These are phyloP conservation scores for Chimonanthus praecox DNA, from an alignment of 164 flowering plant genomes.

Conservation along the genomic window DNA sequence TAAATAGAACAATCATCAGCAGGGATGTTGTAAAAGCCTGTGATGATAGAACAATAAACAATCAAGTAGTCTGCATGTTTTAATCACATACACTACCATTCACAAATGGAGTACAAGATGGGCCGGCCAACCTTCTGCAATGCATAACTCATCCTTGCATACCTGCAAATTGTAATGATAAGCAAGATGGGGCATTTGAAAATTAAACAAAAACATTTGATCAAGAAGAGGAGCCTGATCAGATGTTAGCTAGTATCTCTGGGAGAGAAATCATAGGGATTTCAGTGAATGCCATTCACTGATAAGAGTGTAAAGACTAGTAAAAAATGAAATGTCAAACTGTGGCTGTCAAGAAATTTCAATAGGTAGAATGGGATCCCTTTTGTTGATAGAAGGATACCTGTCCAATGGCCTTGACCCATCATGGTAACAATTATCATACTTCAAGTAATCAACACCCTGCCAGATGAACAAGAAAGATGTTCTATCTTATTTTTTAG, in stretches of 20 bases:
- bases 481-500: background rate
- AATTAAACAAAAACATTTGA: background rate
- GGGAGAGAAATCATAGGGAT: background rate
- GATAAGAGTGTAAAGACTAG: too few species aligned
- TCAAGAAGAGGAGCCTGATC: background rate
- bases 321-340: too few species aligned
- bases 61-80: background rate
- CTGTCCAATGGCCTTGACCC: slow-evolving; percentile 32
- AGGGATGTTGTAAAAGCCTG: background rate
- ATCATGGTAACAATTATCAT: slow-evolving; percentile 42
- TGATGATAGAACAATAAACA: background rate
- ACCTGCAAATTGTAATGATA: slow-evolving; percentile 15
- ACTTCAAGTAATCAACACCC: slow-evolving; percentile 51
- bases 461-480: slow-evolving; percentile 9
- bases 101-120: slow-evolving; percentile 40
- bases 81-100: slow-evolving; percentile 23
- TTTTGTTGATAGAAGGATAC: slow-evolving; percentile 6
- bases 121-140: slow-evolving; percentile 31
- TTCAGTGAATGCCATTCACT: background rate
- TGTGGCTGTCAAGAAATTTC: too few species aligned
- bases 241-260: background rate
- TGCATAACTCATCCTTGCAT: slow-evolving; percentile 35
- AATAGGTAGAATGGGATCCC: too few species aligned
- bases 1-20: background rate
- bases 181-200: background rate